A percentile compares a stretch with the other conserved stretches of the same genome.
These are phyloP conservation scores for Maudiozyma humilis DNA, from an alignment of 1,139 yeast genomes.

Conservation along the genomic window DNA sequence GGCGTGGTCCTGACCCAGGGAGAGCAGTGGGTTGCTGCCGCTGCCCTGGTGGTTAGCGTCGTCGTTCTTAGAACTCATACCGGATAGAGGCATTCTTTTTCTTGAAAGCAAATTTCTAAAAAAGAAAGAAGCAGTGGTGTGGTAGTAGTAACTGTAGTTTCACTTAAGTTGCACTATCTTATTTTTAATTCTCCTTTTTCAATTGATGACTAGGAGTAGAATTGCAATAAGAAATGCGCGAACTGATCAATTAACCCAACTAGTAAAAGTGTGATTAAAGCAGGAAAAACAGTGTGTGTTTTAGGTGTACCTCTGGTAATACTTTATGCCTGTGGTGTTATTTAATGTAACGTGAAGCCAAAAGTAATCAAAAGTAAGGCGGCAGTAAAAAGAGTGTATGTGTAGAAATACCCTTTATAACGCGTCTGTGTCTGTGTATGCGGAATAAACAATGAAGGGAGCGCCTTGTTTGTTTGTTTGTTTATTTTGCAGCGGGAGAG, in stretches of 20 bases:
- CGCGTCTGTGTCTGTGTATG: not conserved
- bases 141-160: not conserved
- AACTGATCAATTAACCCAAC: too few relatives aligned
- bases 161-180: not conserved
- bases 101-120: too few relatives aligned
- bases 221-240: too few relatives aligned
- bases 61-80: conserved; percentile 8
- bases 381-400: not conserved
- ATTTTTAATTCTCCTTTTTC: too few relatives aligned
- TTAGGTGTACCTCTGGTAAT: too few relatives aligned
- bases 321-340: too few relatives aligned
- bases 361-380: not conserved
- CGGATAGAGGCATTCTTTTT: conserved; percentile 10
- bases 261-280: too few relatives aligned
- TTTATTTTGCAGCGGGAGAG: not conserved
- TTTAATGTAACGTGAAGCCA: too few relatives aligned
- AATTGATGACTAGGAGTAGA: too few relatives aligned
- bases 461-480: not conserved
- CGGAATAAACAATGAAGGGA: not conserved
- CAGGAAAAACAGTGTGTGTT: too few relatives aligned
- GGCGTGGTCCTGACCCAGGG: conserved; percentile 13
- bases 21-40: conserved; percentile 8
- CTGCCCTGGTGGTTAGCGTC: conserved; percentile 11
- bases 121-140: not conserved
- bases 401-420: not conserved